Conservation (phyloP, 2,329 filamentous ascomycete genomes). For the Plenodomus lindquistii region DNA sequence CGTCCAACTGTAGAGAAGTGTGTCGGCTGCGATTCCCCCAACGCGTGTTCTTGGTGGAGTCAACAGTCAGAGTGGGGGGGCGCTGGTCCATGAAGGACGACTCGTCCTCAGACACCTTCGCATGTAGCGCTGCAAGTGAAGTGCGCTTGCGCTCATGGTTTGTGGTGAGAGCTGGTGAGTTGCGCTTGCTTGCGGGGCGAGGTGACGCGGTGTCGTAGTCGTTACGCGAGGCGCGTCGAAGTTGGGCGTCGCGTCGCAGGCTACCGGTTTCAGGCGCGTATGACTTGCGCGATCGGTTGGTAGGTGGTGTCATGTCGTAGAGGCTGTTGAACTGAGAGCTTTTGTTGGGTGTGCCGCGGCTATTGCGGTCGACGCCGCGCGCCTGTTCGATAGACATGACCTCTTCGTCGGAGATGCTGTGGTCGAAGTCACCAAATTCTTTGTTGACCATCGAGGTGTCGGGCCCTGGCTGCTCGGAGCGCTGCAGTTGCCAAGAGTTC, state of each 20-base stretch:
- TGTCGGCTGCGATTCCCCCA: slow-evolving; percentile 55
- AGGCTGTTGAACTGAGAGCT: slow-evolving; percentile 57
- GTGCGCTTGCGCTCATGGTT: slow-evolving; percentile 48
- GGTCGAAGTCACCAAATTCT: slow-evolving; percentile 47
- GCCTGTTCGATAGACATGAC: slow-evolving; percentile 62
- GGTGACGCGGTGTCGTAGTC: slow-evolving; percentile 45
- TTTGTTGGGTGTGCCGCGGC: slow-evolving; percentile 44
- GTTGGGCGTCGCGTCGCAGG: slow-evolving; percentile 51
- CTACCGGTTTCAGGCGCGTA: slow-evolving; percentile 38
- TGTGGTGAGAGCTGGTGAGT: slow-evolving; percentile 36
- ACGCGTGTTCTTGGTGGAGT: slow-evolving; percentile 56
- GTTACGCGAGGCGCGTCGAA: slow-evolving; percentile 50
- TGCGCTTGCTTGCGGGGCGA: slow-evolving; percentile 44
- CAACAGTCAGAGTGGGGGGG: slow-evolving; percentile 48
- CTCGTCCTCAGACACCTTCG: slow-evolving; percentile 57
- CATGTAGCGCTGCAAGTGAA: slow-evolving; percentile 60
- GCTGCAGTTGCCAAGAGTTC: slow-evolving; percentile 42
- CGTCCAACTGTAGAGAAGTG: slow-evolving; percentile 44
- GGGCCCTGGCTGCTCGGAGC: slow-evolving; percentile 38
- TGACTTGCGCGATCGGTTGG: slow-evolving; percentile 42
- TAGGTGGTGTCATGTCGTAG: slow-evolving; percentile 53
- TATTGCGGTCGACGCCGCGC: slow-evolving; percentile 52
- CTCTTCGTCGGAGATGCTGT: slow-evolving; percentile 49
- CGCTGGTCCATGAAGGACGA: slow-evolving; percentile 58
- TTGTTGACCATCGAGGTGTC: slow-evolving; percentile 47